phyloP scores from a whole-genome alignment of 331 rosid genomes.

The Spiraea crenata region DNA sequence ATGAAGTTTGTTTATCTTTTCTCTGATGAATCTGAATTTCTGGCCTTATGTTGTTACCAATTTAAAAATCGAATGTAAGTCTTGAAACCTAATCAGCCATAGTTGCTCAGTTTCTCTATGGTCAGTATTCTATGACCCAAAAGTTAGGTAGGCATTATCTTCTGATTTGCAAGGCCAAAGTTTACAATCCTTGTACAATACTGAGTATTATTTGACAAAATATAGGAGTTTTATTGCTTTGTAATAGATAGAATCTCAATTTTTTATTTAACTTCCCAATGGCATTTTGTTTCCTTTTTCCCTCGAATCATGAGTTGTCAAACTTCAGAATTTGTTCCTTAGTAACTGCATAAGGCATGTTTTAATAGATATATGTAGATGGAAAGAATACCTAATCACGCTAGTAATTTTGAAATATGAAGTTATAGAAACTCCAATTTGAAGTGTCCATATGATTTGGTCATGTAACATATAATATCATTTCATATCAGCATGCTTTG shows the following conservation, averaged over 20 bases:
- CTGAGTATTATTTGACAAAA: neutral
- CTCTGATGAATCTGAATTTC: neutral
- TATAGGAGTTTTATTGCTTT: neutral
- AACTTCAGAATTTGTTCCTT: neutral
- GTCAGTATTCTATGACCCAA: neutral
- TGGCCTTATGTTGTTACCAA: neutral
- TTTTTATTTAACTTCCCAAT: neutral
- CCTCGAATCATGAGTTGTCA: neutral
- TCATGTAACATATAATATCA: neutral
- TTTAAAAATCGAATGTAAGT: neutral
- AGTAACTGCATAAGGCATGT: neutral
- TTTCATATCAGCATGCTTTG: conserved; percentile 24
- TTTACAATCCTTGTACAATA: neutral
- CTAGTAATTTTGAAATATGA: neutral
- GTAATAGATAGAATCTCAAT: neutral
- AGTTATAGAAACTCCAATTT: neutral
- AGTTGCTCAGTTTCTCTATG: neutral
- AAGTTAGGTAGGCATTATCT: neutral
- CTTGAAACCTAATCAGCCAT: neutral
- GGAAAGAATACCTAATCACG: neutral
- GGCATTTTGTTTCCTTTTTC: neutral
- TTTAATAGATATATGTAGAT: neutral
- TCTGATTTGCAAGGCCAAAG: conserved; percentile 1
- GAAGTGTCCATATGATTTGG: neutral
- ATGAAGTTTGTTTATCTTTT: neutral